A percentile compares a stretch with the other conserved stretches of the same genome.
phyloP scores from a whole-genome alignment of 352 stramenopile species.

The Phytophthora constricta region DNA sequence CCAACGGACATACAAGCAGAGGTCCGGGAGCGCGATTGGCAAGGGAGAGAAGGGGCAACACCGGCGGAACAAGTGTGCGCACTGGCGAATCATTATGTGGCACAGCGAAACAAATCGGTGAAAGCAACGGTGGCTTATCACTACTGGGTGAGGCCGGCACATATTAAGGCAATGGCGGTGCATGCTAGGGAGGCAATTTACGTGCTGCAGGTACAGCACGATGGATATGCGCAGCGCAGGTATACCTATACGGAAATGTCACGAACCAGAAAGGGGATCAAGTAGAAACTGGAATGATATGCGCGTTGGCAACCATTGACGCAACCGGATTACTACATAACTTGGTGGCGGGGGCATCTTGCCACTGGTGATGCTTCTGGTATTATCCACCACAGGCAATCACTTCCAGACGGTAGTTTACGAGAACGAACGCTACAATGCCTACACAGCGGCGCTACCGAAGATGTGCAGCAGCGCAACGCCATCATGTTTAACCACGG shows the following conservation, averaged over 20 bases:
- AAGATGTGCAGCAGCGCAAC: not conserved
- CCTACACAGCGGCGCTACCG: not conserved
- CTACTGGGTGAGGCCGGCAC: not conserved
- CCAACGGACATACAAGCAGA: not conserved
- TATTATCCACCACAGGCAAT: not conserved
- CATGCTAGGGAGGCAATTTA: not conserved
- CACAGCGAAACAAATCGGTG: not conserved
- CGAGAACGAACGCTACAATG: not conserved
- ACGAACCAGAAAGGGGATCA: not conserved
- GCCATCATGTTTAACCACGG: not conserved
- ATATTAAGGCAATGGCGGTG: conserved; percentile 8
- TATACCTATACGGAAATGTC: not conserved
- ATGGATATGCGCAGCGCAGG: not conserved
- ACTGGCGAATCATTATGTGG: not conserved
- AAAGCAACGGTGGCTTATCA: not conserved
- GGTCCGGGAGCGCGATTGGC: not conserved
- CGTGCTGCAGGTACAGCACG: not conserved
- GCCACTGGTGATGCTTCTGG: not conserved
- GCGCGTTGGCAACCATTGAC: not conserved
- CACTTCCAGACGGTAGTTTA: conserved; percentile 10
- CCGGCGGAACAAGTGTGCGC: not conserved
- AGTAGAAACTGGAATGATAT: not conserved
- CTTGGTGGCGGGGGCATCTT: not conserved
- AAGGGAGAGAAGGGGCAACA: not conserved
- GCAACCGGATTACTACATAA: not conserved